Conservation (phyloP, 2,329 filamentous ascomycete species). For the Phyllosticta citribraziliensis region DNA sequence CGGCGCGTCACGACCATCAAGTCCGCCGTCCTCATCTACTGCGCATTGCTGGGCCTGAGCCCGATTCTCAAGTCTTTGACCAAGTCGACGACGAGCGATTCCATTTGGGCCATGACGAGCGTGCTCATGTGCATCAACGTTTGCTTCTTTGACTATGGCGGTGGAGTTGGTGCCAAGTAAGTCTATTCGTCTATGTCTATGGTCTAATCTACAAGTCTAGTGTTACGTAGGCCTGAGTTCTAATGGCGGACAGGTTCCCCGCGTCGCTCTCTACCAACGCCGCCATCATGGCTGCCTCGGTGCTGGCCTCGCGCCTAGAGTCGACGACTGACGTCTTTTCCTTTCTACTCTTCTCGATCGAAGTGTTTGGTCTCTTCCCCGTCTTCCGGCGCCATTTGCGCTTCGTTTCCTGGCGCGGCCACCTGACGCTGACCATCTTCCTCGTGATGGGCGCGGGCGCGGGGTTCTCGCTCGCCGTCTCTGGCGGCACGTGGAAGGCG, state of each 20-base stretch:
- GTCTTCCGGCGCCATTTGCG: slow-evolving; percentile 86
- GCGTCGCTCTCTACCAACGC: slow-evolving; percentile 85
- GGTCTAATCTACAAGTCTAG: background rate
- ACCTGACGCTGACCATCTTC: slow-evolving; percentile 63
- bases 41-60: slow-evolving; percentile 78
- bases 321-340: slow-evolving; percentile 92
- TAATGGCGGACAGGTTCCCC: slow-evolving; percentile 46
- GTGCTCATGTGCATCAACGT: slow-evolving; percentile 93
- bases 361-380: slow-evolving; percentile 96
- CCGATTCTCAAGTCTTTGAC: slow-evolving; percentile 97
- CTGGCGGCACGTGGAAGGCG: slow-evolving; percentile 44
- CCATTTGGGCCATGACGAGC: slow-evolving; percentile 93
- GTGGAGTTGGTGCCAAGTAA: slow-evolving; percentile 47
- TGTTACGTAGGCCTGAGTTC: background rate
- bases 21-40: slow-evolving; percentile 87
- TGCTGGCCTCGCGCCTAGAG: slow-evolving; percentile 79
- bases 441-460: slow-evolving; percentile 73
- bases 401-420: slow-evolving; percentile 71
- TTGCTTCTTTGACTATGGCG: slow-evolving; percentile 95
- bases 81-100: slow-evolving; percentile 80
- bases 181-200: slow-evolving; percentile 8
- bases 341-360: slow-evolving; percentile 89
- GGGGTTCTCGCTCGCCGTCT: slow-evolving; percentile 57
- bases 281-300: slow-evolving; percentile 90
- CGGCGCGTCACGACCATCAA: slow-evolving; percentile 73